Conservation (phyloP, 2,329 filamentous ascomycete genomes). For the Amylocarpus encephaloides region DNA sequence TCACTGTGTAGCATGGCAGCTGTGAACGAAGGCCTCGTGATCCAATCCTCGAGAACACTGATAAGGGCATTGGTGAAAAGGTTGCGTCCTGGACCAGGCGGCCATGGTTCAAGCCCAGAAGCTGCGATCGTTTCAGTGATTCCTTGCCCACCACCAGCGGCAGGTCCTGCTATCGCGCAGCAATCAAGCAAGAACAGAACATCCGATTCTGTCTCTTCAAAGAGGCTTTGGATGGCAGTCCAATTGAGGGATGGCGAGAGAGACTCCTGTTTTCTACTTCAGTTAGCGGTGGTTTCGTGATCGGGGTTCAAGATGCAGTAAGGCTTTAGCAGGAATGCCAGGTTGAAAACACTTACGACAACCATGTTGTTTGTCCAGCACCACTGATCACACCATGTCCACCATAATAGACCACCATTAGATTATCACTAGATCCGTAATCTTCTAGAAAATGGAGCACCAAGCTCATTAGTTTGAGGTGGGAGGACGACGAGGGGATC, state of each 20-base stretch:
- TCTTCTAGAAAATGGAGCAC: slow-evolving; percentile 19
- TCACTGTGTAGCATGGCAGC: slow-evolving; percentile 23
- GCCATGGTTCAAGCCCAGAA: slow-evolving; percentile 13
- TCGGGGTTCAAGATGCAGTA: neutral
- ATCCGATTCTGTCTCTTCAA: slow-evolving; percentile 10
- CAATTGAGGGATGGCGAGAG: slow-evolving; percentile 7
- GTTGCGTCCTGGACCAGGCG: slow-evolving; percentile 13
- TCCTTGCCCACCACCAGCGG: slow-evolving; percentile 3
- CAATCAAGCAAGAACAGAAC: slow-evolving; percentile 10
- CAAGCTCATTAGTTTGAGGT: slow-evolving; percentile 21
- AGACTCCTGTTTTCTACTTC: slow-evolving; percentile 6
- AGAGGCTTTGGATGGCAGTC: slow-evolving; percentile 7
- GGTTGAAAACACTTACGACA: slow-evolving; percentile 1
- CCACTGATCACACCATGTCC: slow-evolving; percentile 21
- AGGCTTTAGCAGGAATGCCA: too few relatives aligned
- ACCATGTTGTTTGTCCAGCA: slow-evolving; percentile 19
- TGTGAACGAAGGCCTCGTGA: slow-evolving; percentile 15
- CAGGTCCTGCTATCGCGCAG: slow-evolving; percentile 2
- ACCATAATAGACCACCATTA: slow-evolving; percentile 24
- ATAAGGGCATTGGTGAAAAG: slow-evolving; percentile 19
- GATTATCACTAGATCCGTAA: slow-evolving; percentile 12
- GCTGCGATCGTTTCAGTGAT: slow-evolving; percentile 19
- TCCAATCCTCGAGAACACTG: slow-evolving; percentile 19
- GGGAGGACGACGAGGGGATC: slow-evolving; percentile 20
- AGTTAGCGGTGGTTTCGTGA: neutral